Base-by-base conservation (phyloP, 2,329 filamentous ascomycete species). In the Alternaria tenuissima region DNA sequence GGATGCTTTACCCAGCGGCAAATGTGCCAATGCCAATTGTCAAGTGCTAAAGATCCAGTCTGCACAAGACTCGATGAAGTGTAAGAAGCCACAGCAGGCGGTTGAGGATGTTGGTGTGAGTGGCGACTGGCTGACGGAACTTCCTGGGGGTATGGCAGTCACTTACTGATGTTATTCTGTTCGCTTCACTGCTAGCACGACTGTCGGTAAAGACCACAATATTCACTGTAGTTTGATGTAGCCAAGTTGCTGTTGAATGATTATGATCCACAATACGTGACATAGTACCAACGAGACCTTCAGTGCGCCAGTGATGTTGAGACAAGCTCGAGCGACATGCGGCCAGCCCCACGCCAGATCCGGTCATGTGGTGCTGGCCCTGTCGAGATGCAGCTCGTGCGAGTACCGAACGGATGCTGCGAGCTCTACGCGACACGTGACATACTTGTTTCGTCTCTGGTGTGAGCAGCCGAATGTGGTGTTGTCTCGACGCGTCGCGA, bases 21-120 rank as follows among this genome's bases (percentile, higher is more conserved):
- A 65, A 48, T 75, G 73, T 59, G 69, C 69, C 1, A 75, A 73
- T 22, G 73, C 70, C 3, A 71, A 73, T 57, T 76, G 72, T 63
- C 63, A 52, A 20, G 71, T 73, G 43, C 62, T 75, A 8, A 75
- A 74, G 57, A 67, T 74, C 4, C 72, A 76, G 57, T 71, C 70
- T 34, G 71, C 64, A 2, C 57, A 65, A 26, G 68, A 74, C n/a
- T 47, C 71, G 0, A 69, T 66, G 62, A 44, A 47, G 4, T 76
- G 71, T 41, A 74, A 66, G 61, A 75, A 74, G 59, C 44, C 77
- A 32, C 82, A 85, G 65, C 80, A 83, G 65, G 82, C 83, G 16
- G 78, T 79, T 36, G 84, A 86, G 73, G 63, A 79, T 9, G 82
- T 85, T 55, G 73, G 73, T 5, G 58, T 64, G 36, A 54, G 57